Evolutionary conservation across 768 basidiomycete species (phyloP).

Genomic region (Albatrellus ellisii): DNA sequence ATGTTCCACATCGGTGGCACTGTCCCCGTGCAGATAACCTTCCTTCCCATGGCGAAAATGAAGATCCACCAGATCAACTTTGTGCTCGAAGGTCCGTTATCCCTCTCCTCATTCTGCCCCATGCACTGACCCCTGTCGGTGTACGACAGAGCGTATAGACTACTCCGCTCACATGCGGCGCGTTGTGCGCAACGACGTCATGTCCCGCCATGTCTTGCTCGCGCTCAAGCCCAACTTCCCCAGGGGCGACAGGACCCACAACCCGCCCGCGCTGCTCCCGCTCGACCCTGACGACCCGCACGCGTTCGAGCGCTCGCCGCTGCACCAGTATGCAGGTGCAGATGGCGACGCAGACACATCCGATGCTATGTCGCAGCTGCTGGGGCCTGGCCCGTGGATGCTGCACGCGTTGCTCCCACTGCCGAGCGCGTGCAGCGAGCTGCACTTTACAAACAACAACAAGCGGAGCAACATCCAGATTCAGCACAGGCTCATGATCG

Average conservation of each 20-base stretch:
- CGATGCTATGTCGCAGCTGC: conserved; percentile 42
- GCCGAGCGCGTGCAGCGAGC: conserved; percentile 41
- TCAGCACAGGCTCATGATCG: conserved; percentile 65
- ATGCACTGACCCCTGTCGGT: no score
- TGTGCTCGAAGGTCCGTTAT: conserved; percentile 64
- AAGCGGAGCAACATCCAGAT: conserved; percentile 62
- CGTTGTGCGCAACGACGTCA: conserved; percentile 55
- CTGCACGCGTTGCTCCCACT: conserved; percentile 58
- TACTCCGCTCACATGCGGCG: conserved; percentile 62
- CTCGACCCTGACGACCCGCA: conserved; percentile 57
- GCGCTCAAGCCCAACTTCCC: conserved; percentile 43
- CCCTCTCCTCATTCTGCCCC: neutral
- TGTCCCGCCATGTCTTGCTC: conserved; percentile 47
- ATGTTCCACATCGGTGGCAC: conserved; percentile 75
- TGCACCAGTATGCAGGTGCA: conserved; percentile 34
- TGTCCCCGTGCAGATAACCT: conserved; percentile 65
- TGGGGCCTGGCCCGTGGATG: conserved; percentile 83
- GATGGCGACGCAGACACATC: conserved; percentile 40
- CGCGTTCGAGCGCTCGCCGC: conserved; percentile 52
- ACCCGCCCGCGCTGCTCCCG: conserved; percentile 53
- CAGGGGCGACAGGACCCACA: conserved; percentile 25
- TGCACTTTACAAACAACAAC: conserved; percentile 77
- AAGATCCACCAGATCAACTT: conserved; percentile 65
- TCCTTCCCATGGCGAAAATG: conserved; percentile 77
- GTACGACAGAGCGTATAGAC: conserved; percentile 61